A percentile compares a stretch with the other conserved stretches of the same genome.
Evolutionary conservation across 768 basidiomycete genomes (phyloP).

Genomic region (Lentinula raphanica): DNA sequence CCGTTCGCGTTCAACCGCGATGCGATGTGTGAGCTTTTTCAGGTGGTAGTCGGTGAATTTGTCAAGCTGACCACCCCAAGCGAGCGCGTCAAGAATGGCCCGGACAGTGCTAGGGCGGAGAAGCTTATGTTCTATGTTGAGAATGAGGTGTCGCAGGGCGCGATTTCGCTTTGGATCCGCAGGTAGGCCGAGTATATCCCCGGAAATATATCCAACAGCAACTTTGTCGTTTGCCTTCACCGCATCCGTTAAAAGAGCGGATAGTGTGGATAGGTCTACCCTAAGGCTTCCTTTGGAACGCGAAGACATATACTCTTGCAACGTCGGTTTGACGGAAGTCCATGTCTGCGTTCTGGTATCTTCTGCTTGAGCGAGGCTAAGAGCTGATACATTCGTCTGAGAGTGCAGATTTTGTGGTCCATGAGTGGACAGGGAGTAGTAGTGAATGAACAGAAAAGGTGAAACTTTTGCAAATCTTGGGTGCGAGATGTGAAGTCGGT

Average conservation of each 20-base stretch:
- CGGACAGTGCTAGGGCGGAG: conserved; percentile 9
- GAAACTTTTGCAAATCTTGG: conserved; percentile 7
- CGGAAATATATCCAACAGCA: neutral
- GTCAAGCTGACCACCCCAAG: neutral
- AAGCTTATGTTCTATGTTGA: neutral
- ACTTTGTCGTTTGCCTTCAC: neutral
- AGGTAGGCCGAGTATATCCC: neutral
- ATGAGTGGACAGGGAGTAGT: neutral
- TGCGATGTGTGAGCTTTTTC: neutral
- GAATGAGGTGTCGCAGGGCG: neutral
- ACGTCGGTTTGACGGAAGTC: neutral
- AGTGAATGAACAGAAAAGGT: neutral
- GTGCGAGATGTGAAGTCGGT: conserved; percentile 39
- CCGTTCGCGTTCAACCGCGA: neutral
- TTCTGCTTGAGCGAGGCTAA: neutral
- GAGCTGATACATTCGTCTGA: neutral
- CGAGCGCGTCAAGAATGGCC: neutral
- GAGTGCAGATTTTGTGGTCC: neutral
- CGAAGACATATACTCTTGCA: neutral
- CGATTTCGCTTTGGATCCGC: neutral
- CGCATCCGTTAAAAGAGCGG: neutral
- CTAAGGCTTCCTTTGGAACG: neutral
- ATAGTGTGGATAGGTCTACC: neutral
- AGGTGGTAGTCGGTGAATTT: neutral
- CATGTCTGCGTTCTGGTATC: neutral